These are phyloP conservation scores for Starmerella floris DNA, from an alignment of 805 yeast genomes.

Conservation along the genomic window DNA sequence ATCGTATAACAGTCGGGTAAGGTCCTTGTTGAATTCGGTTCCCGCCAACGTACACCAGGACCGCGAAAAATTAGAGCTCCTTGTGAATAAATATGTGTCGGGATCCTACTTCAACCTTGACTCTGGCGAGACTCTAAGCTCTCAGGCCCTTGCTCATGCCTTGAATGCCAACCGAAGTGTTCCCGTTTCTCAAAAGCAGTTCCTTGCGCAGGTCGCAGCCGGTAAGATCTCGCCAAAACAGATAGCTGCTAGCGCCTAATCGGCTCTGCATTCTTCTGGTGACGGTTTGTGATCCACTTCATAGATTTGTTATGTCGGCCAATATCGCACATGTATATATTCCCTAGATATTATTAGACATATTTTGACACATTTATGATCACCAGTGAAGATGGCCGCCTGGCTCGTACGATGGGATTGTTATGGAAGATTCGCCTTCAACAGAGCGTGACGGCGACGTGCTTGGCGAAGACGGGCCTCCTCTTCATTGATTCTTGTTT, in stretches of 20 bases:
- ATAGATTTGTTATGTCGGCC: too few species aligned
- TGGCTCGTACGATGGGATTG: too few species aligned
- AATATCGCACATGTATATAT: neutral
- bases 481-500: neutral
- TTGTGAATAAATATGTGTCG: conserved; percentile 7
- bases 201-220: conserved; percentile 15
- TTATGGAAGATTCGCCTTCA: neutral
- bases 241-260: conserved; percentile 4
- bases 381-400: too few species aligned
- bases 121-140: neutral
- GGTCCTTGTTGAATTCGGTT: conserved; percentile 14
- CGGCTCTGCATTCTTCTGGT: too few species aligned
- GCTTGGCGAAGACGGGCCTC: neutral
- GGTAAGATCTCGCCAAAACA: conserved; percentile 17
- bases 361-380: too few species aligned
- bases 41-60: conserved; percentile 3
- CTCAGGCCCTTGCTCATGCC: conserved; percentile 7
- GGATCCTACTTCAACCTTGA: conserved; percentile 10
- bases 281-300: too few species aligned
- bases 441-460: neutral
- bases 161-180: conserved; percentile 13
- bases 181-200: conserved; percentile 6
- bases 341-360: too few species aligned
- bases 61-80: conserved; percentile 2
- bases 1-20: conserved; percentile 19